Conservation (phyloP, 257 asterid species). For the Salvia rosmarinus region DNA sequence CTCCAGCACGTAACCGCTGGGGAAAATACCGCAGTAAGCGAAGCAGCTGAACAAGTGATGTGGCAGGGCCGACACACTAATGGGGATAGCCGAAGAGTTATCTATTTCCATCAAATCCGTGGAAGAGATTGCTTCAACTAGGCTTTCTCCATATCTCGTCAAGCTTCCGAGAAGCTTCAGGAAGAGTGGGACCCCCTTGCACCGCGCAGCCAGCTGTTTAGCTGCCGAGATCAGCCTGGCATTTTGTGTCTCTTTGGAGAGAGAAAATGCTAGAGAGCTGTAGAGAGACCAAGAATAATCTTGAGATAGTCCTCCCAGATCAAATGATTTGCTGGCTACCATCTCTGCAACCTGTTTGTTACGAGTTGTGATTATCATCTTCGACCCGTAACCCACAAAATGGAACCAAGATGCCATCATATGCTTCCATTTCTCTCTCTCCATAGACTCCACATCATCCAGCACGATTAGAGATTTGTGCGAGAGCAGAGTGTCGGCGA, state of each 20-base stretch:
- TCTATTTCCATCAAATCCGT: not conserved
- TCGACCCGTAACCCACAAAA: slow-evolving; percentile 9
- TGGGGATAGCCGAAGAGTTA: not conserved
- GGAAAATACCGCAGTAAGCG: slow-evolving; percentile 21
- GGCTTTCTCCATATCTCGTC: slow-evolving; percentile 5
- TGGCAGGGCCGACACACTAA: slow-evolving; percentile 4
- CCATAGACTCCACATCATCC: slow-evolving; percentile 13
- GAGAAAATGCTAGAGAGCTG: slow-evolving; percentile 2
- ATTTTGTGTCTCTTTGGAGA: not conserved
- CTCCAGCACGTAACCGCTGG: not conserved
- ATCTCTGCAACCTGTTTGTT: not conserved
- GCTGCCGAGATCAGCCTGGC: no score
- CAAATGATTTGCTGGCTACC: not conserved
- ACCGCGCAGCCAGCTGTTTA: not conserved
- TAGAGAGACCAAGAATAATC: slow-evolving; percentile 18
- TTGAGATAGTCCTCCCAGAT: not conserved
- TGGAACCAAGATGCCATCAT: slow-evolving; percentile 3
- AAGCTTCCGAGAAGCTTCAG: slow-evolving; percentile 28
- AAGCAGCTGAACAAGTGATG: slow-evolving; percentile 6
- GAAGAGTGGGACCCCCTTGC: slow-evolving; percentile 24
- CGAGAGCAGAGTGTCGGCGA: slow-evolving; percentile 11
- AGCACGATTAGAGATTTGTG: slow-evolving; percentile 18
- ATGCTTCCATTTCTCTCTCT: not conserved
- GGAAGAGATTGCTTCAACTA: not conserved
- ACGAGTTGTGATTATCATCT: not conserved